Percentiles rank a stretch among this genome's conserved stretches.
phyloP scores from a whole-genome alignment of 1,139 yeast genomes.

The Suzukiozyma palmioleophila region DNA sequence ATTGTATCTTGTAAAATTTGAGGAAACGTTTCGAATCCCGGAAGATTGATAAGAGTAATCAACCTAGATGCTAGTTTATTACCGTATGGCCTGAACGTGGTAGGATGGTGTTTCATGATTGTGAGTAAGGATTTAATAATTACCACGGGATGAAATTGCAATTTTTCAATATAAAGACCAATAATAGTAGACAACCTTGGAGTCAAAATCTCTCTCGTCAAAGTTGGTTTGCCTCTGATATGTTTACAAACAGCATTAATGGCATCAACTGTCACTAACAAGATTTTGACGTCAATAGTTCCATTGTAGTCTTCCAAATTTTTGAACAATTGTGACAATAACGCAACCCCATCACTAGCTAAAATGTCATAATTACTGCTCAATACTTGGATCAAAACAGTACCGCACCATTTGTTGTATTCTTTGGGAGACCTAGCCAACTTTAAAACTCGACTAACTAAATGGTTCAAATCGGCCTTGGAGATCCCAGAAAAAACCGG shows the following conservation, averaged over 20 bases:
- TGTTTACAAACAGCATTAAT: conserved; percentile 45
- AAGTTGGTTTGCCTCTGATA: conserved; percentile 76
- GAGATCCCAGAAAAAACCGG: conserved; percentile 35
- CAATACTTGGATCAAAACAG: conserved; percentile 49
- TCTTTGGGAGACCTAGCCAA: conserved; percentile 47
- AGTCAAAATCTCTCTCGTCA: conserved; percentile 79
- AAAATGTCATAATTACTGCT: conserved; percentile 50
- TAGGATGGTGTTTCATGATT: conserved; percentile 57
- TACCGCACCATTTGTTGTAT: conserved; percentile 59
- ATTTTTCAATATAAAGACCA: conserved; percentile 45
- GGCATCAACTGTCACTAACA: conserved; percentile 48
- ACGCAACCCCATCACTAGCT: conserved; percentile 54
- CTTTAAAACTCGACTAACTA: conserved; percentile 52
- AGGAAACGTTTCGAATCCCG: conserved; percentile 29
- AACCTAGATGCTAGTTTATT: conserved; percentile 53
- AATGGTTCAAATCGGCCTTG: conserved; percentile 52
- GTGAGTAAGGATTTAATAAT: conserved; percentile 47
- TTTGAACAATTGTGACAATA: conserved; percentile 54
- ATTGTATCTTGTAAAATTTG: conserved; percentile 34
- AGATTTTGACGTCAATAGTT: conserved; percentile 35
- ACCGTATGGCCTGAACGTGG: conserved; percentile 78
- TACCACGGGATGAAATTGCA: conserved; percentile 35
- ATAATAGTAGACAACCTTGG: conserved; percentile 70
- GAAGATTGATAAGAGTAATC: conserved; percentile 25
- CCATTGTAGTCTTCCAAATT: conserved; percentile 50